A percentile compares a stretch with the other conserved stretches of the same genome.
Conservation (phyloP, 1,284 basidiomycete species). For the Tilletia setariae region DNA sequence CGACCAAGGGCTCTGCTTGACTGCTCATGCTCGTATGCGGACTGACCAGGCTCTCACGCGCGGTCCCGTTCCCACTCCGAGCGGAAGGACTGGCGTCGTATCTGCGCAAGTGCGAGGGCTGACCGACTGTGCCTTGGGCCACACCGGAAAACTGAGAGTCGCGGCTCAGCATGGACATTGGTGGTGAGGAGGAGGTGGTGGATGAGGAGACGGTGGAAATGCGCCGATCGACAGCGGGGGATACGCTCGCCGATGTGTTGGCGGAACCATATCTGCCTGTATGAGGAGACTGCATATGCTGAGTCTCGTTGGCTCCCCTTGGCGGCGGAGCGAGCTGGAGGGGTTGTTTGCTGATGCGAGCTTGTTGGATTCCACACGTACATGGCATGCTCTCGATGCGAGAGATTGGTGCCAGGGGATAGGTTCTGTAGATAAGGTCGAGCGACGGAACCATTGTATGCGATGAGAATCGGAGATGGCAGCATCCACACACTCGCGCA, state of each 20-base stretch:
- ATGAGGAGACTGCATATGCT: too few species aligned
- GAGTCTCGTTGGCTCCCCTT: not conserved
- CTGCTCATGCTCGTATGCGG: slow-evolving; percentile 9
- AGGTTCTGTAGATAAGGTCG: slow-evolving; percentile 18
- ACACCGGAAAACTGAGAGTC: slow-evolving; percentile 9
- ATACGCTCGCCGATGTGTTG: not conserved
- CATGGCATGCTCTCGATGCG: slow-evolving; percentile 35
- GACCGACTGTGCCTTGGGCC: too few species aligned
- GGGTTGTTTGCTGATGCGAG: not conserved
- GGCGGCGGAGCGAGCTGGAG: not conserved
- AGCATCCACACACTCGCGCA: not conserved
- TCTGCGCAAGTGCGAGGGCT: too few species aligned
- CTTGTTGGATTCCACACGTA: not conserved
- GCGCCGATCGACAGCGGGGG: not conserved
- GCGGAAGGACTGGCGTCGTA: too few species aligned
- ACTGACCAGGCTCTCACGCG: not conserved
- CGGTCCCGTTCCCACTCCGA: not conserved
- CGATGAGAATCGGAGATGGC: not conserved
- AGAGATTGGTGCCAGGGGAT: slow-evolving; percentile 50
- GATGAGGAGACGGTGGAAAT: not conserved
- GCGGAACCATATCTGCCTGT: too few species aligned
- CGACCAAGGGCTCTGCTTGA: not conserved
- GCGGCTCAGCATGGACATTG: slow-evolving; percentile 5
- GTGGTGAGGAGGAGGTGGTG: slow-evolving; percentile 7
- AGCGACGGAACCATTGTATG: not conserved